These are phyloP conservation scores for Gnaphalium uliginosum DNA, from an alignment of 129 eudicot species.

Conservation along the genomic window DNA sequence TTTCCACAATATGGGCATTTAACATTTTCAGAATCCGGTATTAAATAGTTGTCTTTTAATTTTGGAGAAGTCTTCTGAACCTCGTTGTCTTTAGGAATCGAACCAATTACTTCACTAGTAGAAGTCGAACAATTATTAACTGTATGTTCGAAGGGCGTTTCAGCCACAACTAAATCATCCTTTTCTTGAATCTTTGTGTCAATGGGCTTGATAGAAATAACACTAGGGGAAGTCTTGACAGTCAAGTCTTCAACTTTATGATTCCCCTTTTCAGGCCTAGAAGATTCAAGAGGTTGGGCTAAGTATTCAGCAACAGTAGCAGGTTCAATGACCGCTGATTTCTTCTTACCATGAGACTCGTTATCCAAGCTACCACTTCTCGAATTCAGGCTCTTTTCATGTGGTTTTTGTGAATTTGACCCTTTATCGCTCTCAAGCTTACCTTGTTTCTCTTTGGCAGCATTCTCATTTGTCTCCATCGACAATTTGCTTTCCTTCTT, in stretches of 20 bases:
- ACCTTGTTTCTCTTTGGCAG: slow-evolving; percentile 23
- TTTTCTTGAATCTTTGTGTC: slow-evolving; percentile 21
- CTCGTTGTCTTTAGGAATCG: slow-evolving; percentile 29
- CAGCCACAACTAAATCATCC: slow-evolving; percentile 20
- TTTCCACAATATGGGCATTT: slow-evolving; percentile 32
- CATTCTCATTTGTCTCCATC: slow-evolving; percentile 30
- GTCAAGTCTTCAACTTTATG: slow-evolving; percentile 20
- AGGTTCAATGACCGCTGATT: slow-evolving; percentile 24
- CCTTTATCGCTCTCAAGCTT: slow-evolving; percentile 28
- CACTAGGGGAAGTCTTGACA: slow-evolving; percentile 31
- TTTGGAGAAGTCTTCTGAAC: slow-evolving; percentile 26
- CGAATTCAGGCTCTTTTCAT: slow-evolving; percentile 34
- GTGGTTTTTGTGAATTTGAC: slow-evolving; percentile 17
- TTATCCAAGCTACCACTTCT: slow-evolving; percentile 52
- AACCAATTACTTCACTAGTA: background rate
- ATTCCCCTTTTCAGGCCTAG: slow-evolving; percentile 32
- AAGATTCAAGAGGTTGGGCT: slow-evolving; percentile 28
- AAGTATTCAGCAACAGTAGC: slow-evolving; percentile 38
- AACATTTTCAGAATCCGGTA: slow-evolving; percentile 22
- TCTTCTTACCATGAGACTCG: slow-evolving; percentile 42
- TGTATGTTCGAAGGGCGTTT: slow-evolving; percentile 16
- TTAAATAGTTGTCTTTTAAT: slow-evolving; percentile 20
- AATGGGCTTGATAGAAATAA: slow-evolving; percentile 27
- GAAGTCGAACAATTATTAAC: slow-evolving; percentile 14
- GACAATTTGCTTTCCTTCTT: slow-evolving; percentile 29